Evolutionary conservation across 2,329 filamentous ascomycete species (phyloP).

Genomic region (Sarocladium oryzae): DNA sequence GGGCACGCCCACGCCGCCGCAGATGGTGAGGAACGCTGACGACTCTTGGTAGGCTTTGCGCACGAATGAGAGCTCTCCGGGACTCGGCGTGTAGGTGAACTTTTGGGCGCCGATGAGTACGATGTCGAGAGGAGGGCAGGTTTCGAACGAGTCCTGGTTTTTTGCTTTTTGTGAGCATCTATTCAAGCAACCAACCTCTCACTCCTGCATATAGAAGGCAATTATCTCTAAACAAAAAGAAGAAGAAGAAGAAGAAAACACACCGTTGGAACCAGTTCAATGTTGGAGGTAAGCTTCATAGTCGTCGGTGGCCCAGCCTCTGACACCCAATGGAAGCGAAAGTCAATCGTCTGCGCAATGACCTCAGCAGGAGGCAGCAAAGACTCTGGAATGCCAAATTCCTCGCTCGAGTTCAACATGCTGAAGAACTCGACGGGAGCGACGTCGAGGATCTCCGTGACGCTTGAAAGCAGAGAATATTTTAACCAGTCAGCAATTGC

Average conservation of each 20-base stretch:
- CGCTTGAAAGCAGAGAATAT: conserved; percentile 16
- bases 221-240: too few species aligned
- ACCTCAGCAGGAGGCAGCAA: conserved; percentile 12
- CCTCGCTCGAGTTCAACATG: conserved; percentile 11
- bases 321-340: conserved; percentile 30
- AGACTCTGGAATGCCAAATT: conserved; percentile 15
- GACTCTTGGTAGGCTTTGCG: conserved; percentile 27
- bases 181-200: too few species aligned
- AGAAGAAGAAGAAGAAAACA: too few species aligned
- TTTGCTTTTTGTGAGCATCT: too few species aligned
- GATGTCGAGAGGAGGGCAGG: conserved; percentile 33
- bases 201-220: too few species aligned
- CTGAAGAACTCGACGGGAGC: conserved; percentile 26
- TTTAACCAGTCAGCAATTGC: too few species aligned
- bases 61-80: conserved; percentile 30
- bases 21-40: conserved; percentile 32
- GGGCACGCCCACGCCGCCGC: conserved; percentile 28
- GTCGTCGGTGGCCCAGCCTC: conserved; percentile 16
- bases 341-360: conserved; percentile 15
- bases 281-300: conserved; percentile 19
- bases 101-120: conserved; percentile 33
- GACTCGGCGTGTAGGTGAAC: conserved; percentile 17
- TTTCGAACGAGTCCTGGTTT: conserved; percentile 31
- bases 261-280: conserved; percentile 24
- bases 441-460: conserved; percentile 27